phyloP scores from a whole-genome alignment of 2,329 filamentous ascomycete species.

The Calcarisporium arbuscula region DNA sequence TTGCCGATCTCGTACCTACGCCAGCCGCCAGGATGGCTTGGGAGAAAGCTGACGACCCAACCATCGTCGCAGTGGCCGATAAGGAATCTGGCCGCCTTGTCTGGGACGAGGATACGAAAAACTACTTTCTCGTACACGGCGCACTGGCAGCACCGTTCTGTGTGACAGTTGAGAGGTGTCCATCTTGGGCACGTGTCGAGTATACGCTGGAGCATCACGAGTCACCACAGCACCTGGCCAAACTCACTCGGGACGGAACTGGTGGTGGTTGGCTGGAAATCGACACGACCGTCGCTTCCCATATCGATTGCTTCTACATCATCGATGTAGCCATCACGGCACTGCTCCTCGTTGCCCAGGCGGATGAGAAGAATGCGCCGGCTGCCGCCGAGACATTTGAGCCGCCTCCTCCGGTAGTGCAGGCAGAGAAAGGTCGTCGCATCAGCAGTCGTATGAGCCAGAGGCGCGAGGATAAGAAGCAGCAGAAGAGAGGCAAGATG shows the following conservation, averaged over 20 bases:
- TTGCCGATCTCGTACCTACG: constrained; percentile 63
- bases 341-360: constrained; percentile 51
- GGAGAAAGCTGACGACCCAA: constrained; percentile 52
- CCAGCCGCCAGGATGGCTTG: constrained; percentile 58
- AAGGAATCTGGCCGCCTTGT: constrained; percentile 64
- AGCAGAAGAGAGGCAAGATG: constrained; percentile 33
- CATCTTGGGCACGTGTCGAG: constrained; percentile 54
- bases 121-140: constrained; percentile 58
- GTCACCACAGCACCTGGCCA: constrained; percentile 52
- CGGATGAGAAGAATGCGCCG: constrained; percentile 44
- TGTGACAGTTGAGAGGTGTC: constrained; percentile 50
- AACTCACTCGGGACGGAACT: constrained; percentile 53
- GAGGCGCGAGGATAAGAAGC: constrained; percentile 21
- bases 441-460: constrained; percentile 22
- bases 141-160: constrained; percentile 58
- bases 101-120: constrained; percentile 58
- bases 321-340: constrained; percentile 57
- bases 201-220: constrained; percentile 62
- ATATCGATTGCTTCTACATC: constrained; percentile 55
- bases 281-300: constrained; percentile 52
- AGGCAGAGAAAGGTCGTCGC: constrained; percentile 21
- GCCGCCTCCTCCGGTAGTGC: constrained; percentile 41
- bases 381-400: constrained; percentile 45
- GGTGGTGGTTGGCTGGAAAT: constrained; percentile 56
- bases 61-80: constrained; percentile 56